Evolutionary conservation across 257 asterid genomes (phyloP), one percentile per base, ranked within the genome.

Genomic region (Ilex aquifolium): DNA sequence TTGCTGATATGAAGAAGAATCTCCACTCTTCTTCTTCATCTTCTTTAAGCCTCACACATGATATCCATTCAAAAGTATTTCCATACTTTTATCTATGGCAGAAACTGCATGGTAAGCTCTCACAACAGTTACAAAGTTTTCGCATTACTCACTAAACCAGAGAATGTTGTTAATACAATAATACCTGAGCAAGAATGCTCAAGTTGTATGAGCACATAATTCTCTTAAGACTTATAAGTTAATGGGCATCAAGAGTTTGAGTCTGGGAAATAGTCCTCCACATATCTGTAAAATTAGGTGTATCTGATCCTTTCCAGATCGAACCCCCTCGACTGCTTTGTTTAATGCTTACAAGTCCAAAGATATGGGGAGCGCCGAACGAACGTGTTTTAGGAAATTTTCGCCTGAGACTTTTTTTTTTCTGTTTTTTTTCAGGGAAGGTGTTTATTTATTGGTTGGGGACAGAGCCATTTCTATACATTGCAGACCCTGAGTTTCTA

Each of bases 371-470:
- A 21, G 27, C 27, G 1, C 27, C 27, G 27, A 21, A 21, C 27
- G 27, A 21, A 21, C 27, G 27, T 21, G 27, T 21, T 21, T 21
- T 21, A 21, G 27, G 27, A 21, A 21, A 21, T 21, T 0, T 21
- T 21, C 27, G 27, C 27, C 27, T 21, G 27, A 21, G 27, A 21
- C 27, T 21, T 21, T 21, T 29, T 29, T 42, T 59, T 15, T 7
- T 6, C 31, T 44, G 9, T 44, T 8, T 44, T 21, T 54, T 17
- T 53, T 29, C 74, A 92, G 99, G 96, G 32, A 92, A 92, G 67
- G 95, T 92, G 30, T 71, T 83, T 36, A 63, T 75, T 2, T 92
- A 89, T 73, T 89, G 99, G 99, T 46, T 89, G 42, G 97, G 97
- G 6, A 90, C 91, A 52, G 99, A 92, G 71, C 95, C 99, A 31